Conservation (phyloP, 2,329 filamentous ascomycete genomes). For the Fusarium metavorans region DNA sequence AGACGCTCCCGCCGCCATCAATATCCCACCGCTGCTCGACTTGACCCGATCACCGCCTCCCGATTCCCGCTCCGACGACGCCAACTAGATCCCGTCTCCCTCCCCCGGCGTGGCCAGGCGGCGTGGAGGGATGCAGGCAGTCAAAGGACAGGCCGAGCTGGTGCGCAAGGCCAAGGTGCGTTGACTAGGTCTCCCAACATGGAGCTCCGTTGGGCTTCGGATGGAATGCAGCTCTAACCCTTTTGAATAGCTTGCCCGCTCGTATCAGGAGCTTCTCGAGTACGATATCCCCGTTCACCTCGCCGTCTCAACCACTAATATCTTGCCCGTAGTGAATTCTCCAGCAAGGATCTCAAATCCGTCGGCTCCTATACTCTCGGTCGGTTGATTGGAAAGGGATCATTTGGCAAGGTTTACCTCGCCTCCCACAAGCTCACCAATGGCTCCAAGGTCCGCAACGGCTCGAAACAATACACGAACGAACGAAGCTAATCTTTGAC, state of each 20-base stretch:
- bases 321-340: constrained; percentile 81
- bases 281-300: constrained; percentile 60
- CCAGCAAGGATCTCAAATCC: constrained; percentile 87
- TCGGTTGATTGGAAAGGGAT: constrained; percentile 93
- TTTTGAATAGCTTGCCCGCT: constrained; percentile 82
- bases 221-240: constrained; percentile 5
- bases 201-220: background rate
- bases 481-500: constrained; percentile 9
- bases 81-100: constrained; percentile 24
- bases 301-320: constrained; percentile 8
- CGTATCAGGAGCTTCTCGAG: constrained; percentile 96
- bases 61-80: constrained; percentile 2
- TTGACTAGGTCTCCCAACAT: constrained; percentile 4
- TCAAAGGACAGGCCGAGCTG: constrained; percentile 69
- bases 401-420: constrained; percentile 98
- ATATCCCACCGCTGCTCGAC: constrained; percentile 17
- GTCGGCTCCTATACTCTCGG: constrained; percentile 97
- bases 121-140: constrained; percentile 62
- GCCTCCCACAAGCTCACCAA: constrained; percentile 97
- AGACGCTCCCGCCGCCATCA: constrained; percentile 26
- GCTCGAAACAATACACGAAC: background rate
- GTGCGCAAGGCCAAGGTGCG: constrained; percentile 72
- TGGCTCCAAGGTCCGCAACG: constrained; percentile 83
- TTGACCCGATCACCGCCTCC: constrained; percentile 2
- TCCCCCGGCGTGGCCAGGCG: constrained; percentile 37